Evolutionary conservation across 1,284 basidiomycete species (phyloP).

Genomic region (Sparassis latifolia): DNA sequence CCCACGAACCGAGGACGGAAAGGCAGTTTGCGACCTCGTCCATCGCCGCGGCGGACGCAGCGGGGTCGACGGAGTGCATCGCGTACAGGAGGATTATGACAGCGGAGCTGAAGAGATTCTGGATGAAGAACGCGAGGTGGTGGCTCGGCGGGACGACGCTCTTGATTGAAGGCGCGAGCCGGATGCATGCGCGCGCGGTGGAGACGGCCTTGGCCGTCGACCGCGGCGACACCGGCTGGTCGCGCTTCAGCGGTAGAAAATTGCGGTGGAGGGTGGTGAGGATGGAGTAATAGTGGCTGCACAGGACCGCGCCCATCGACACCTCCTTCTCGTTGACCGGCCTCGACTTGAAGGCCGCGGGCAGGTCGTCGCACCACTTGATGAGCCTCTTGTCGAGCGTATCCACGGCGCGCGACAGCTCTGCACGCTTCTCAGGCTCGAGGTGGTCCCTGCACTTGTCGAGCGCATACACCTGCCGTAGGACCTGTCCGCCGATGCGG

Average conservation of each 20-base stretch:
- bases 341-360: slow-evolving; percentile 64
- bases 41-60: slow-evolving; percentile 67
- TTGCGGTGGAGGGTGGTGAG: slow-evolving; percentile 86
- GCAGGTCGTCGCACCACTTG: slow-evolving; percentile 78
- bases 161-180: slow-evolving; percentile 79
- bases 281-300: slow-evolving; percentile 86
- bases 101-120: slow-evolving; percentile 86
- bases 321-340: slow-evolving; percentile 71
- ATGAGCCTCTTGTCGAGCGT: slow-evolving; percentile 68
- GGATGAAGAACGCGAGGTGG: slow-evolving; percentile 87
- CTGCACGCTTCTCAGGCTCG: slow-evolving; percentile 66
- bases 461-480: slow-evolving; percentile 74
- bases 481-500: slow-evolving; percentile 77
- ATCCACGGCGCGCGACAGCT: slow-evolving; percentile 72
- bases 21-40: slow-evolving; percentile 76
- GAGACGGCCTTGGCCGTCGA: slow-evolving; percentile 75
- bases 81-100: slow-evolving; percentile 84
- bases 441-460: slow-evolving; percentile 68
- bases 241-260: slow-evolving; percentile 70
- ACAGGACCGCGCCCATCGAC: slow-evolving; percentile 82
- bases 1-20: slow-evolving; percentile 70
- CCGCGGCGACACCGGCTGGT: slow-evolving; percentile 56
- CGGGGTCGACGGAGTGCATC: slow-evolving; percentile 72
- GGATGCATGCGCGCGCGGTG: slow-evolving; percentile 75
- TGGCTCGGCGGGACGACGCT: slow-evolving; percentile 83